Conservation (phyloP, 257 asterid species). For the Solanum arcanum region DNA sequence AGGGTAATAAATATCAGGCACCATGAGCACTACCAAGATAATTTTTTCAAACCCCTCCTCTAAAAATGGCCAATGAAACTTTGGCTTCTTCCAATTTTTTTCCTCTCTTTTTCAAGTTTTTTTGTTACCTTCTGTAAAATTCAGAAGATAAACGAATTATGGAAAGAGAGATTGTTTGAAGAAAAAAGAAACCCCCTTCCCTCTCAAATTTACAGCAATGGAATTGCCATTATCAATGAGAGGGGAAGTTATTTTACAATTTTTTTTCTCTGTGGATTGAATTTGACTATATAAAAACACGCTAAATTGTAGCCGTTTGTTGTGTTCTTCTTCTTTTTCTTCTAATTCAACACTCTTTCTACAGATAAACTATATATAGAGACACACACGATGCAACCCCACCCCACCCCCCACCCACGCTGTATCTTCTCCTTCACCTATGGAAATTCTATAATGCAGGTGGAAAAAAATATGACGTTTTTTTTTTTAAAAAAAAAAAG, state of each 20-base stretch:
- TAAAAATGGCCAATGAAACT: not conserved
- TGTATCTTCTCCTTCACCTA: not conserved
- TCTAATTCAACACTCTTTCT: not conserved
- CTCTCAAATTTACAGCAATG: not conserved
- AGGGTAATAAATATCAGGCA: constrained; percentile 27
- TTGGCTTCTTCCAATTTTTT: not conserved
- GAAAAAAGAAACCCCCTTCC: not conserved
- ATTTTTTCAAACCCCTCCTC: not conserved
- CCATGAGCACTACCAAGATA: constrained; percentile 7
- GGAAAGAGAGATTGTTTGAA: not conserved
- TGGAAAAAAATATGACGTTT: not conserved
- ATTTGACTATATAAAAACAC: not conserved
- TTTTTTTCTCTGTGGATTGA: not conserved
- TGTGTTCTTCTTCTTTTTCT: not conserved
- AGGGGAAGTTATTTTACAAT: not conserved
- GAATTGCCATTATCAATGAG: not conserved
- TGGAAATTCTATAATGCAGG: not conserved
- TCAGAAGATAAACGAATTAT: not conserved
- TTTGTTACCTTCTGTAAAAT: not conserved
- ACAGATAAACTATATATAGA: not conserved
- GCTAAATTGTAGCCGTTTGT: not conserved
- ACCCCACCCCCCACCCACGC: not conserved
- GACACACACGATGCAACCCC: not conserved
- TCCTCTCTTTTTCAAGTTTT: not conserved
- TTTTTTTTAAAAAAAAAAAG: not conserved